Percentiles rank a stretch among this genome's conserved stretches.
Evolutionary conservation across 1,284 basidiomycete genomes (phyloP).

Genomic region (Hortiboletus rubellus): DNA sequence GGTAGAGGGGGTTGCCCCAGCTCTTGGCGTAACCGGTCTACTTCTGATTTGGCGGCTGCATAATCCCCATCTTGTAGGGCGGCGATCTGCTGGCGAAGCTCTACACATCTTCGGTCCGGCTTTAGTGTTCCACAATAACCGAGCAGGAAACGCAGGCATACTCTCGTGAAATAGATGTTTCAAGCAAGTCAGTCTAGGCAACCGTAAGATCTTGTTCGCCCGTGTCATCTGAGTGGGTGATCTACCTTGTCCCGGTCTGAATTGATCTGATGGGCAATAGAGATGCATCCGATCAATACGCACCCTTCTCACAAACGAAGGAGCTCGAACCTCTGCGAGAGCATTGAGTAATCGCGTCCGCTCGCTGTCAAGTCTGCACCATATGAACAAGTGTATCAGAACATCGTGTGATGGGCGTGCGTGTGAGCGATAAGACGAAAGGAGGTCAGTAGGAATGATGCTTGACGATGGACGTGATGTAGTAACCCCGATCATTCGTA

Average conservation of each 20-base stretch:
- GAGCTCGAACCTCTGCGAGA: constrained; percentile 56
- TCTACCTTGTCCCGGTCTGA: constrained; percentile 74
- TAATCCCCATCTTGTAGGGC: constrained; percentile 73
- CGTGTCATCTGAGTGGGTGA: constrained; percentile 3
- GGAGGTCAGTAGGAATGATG: not conserved
- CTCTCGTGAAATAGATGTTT: constrained; percentile 61
- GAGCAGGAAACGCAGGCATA: constrained; percentile 33
- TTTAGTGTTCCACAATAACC: constrained; percentile 13
- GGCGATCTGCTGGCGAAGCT: constrained; percentile 64
- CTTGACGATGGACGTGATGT: not conserved
- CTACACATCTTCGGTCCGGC: constrained; percentile 50
- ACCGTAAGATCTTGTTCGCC: constrained; percentile 7
- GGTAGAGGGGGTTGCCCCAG: constrained; percentile 72
- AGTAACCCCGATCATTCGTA: not conserved
- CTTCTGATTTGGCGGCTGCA: constrained; percentile 65
- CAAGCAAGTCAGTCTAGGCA: constrained; percentile 52
- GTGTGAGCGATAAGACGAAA: not conserved
- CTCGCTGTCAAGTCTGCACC: constrained; percentile 68
- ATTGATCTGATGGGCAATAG: constrained; percentile 53
- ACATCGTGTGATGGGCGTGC: constrained; percentile 7
- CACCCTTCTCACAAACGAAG: not conserved
- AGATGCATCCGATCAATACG: constrained; percentile 11
- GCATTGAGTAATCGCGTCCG: constrained; percentile 61
- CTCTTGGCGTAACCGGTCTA: constrained; percentile 69
- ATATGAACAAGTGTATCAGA: constrained; percentile 14